A percentile compares a stretch with the other conserved stretches of the same genome.
These are phyloP conservation scores for Pyrrhoderma lamaoense DNA, from an alignment of 1,284 basidiomycete species.

Conservation along the genomic window DNA sequence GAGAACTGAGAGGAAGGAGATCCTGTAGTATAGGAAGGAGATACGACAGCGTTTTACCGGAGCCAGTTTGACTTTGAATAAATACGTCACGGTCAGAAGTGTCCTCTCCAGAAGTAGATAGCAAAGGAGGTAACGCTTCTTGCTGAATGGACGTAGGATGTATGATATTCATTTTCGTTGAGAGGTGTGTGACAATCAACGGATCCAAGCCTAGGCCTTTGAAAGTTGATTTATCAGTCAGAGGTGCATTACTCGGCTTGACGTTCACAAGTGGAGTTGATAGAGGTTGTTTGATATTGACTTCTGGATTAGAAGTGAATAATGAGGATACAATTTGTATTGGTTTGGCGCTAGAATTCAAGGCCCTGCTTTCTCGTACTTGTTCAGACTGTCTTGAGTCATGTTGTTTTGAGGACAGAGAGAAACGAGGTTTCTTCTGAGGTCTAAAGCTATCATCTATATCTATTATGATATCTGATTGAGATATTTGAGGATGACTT, in stretches of 20 bases:
- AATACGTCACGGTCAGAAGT: constrained; percentile 70
- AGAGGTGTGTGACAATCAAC: constrained; percentile 74
- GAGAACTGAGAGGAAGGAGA: constrained; percentile 79
- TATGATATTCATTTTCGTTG: constrained; percentile 73
- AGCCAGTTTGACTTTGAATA: constrained; percentile 96
- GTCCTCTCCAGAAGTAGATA: constrained; percentile 38
- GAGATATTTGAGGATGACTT: neutral
- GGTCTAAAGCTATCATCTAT: constrained; percentile 24
- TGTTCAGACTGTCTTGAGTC: constrained; percentile 17
- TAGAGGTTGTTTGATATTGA: constrained; percentile 37
- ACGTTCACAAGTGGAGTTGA: constrained; percentile 26
- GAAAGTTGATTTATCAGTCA: constrained; percentile 68
- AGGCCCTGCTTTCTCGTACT: constrained; percentile 3
- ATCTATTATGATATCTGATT: neutral
- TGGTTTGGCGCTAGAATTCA: constrained; percentile 19
- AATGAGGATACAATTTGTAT: constrained; percentile 84
- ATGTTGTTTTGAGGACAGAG: constrained; percentile 22
- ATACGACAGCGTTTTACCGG: constrained; percentile 94
- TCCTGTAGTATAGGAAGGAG: constrained; percentile 95
- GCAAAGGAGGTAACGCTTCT: constrained; percentile 69
- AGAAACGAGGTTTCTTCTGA: constrained; percentile 35
- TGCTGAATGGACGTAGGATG: constrained; percentile 92
- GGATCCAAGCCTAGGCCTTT: constrained; percentile 74
- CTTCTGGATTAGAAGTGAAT: constrained; percentile 77
- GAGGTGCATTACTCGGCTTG: constrained; percentile 79